Percentiles rank a stretch among this genome's conserved stretches.
Conservation (phyloP, 805 yeast genomes). For the Candida caryicola region DNA sequence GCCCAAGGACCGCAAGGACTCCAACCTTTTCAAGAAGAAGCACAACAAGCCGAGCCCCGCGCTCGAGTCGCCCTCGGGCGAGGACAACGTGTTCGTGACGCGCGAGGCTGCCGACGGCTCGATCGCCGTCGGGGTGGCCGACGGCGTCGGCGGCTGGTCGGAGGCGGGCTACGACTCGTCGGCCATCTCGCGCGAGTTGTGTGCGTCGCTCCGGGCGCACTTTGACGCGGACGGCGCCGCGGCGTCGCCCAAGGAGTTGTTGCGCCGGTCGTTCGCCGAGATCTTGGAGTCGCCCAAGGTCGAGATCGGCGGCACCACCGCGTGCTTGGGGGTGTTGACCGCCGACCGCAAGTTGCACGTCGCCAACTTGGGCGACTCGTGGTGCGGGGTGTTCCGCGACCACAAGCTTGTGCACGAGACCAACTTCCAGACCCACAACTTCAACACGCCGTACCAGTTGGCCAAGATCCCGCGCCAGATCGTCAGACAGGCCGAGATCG, state of each 20-base stretch:
- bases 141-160: conserved; percentile 98
- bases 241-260: conserved; percentile 44
- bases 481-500: conserved; percentile 48
- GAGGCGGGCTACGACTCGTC: conserved; percentile 88
- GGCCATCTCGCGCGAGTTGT: conserved; percentile 79
- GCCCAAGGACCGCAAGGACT: conserved; percentile 64
- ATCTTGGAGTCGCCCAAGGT: conserved; percentile 56
- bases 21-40: conserved; percentile 39
- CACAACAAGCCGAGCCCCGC: conserved; percentile 39
- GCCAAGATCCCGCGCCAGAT: conserved; percentile 75
- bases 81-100: conserved; percentile 66
- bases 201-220: conserved; percentile 48
- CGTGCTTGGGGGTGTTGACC: conserved; percentile 74
- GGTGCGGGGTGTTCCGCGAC: conserved; percentile 82
- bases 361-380: conserved; percentile 91
- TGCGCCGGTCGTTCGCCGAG: conserved; percentile 54
- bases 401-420: conserved; percentile 62
- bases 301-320: conserved; percentile 91
- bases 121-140: conserved; percentile 78
- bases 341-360: conserved; percentile 56
- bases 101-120: conserved; percentile 34
- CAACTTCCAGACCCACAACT: conserved; percentile 75
- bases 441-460: conserved; percentile 90
- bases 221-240: conserved; percentile 23
- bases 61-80: conserved; percentile 58